Conservation (phyloP, 768 basidiomycete species). For the Chalciporus sphaerocephalus region DNA sequence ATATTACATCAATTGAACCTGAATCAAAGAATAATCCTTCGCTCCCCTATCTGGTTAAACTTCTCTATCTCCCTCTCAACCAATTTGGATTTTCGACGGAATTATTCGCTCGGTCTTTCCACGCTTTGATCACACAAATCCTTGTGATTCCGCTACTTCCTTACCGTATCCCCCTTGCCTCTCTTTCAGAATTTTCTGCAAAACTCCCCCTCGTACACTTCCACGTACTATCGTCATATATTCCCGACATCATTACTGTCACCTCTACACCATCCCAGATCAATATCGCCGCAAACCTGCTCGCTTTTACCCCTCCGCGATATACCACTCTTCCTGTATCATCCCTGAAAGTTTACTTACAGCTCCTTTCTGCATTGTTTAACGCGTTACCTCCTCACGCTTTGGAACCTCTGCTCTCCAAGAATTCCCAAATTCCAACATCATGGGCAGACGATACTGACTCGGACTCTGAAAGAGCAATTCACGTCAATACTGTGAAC, state of each 20-base stretch:
- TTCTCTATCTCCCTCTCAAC: slow-evolving; percentile 23
- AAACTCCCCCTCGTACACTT: slow-evolving; percentile 53
- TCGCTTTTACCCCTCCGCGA: slow-evolving; percentile 59
- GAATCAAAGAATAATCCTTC: slow-evolving; percentile 46
- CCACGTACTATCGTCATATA: slow-evolving; percentile 29
- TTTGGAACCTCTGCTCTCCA: slow-evolving; percentile 42
- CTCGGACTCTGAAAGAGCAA: slow-evolving; percentile 35
- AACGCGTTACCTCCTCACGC: slow-evolving; percentile 49
- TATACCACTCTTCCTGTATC: slow-evolving; percentile 46
- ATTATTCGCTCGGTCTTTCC: slow-evolving; percentile 30
- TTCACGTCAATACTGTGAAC: slow-evolving; percentile 35
- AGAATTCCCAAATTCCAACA: slow-evolving; percentile 8
- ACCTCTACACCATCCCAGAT: slow-evolving; percentile 34
- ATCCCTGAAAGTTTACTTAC: slow-evolving; percentile 51
- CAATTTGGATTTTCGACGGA: slow-evolving; percentile 31
- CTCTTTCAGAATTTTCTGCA: slow-evolving; percentile 61
- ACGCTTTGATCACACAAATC: slow-evolving; percentile 47
- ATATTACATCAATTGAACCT: slow-evolving; percentile 39
- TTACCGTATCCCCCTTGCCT: slow-evolving; percentile 59
- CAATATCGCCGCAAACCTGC: slow-evolving; percentile 70
- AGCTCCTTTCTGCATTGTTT: slow-evolving; percentile 48
- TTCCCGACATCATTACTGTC: slow-evolving; percentile 29
- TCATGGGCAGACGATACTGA: slow-evolving; percentile 35
- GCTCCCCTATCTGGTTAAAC: slow-evolving; percentile 27
- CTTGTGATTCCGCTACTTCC: slow-evolving; percentile 76